phyloP scores from a whole-genome alignment of 345 rosid genomes.

The Cardamine chenopodiifolia region DNA sequence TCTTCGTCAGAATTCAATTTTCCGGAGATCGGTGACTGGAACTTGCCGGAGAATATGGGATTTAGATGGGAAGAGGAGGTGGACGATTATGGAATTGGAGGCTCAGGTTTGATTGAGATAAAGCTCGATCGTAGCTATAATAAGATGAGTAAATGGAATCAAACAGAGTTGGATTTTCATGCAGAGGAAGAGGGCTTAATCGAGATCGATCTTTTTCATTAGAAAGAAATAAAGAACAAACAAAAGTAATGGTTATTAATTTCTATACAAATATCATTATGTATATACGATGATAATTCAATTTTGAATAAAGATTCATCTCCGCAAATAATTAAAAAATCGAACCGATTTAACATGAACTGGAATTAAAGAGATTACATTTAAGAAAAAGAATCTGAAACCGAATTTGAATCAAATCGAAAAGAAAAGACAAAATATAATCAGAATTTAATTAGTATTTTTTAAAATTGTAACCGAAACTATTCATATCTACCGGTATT shows the following conservation, averaged over 20 bases:
- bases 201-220: slow-evolving; percentile 64
- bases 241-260: background rate
- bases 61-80: slow-evolving; percentile 67
- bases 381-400: background rate
- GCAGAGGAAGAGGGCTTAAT: slow-evolving; percentile 74
- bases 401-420: background rate
- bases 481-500: too few relatives aligned
- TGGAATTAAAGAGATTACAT: background rate
- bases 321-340: background rate
- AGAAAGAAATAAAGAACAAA: too few relatives aligned
- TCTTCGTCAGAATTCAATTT: slow-evolving; percentile 51
- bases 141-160: slow-evolving; percentile 5
- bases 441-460: too few relatives aligned
- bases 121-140: slow-evolving; percentile 39
- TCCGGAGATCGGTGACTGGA: slow-evolving; percentile 45
- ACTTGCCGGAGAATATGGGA: slow-evolving; percentile 41
- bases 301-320: background rate
- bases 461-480: too few relatives aligned
- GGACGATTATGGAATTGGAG: slow-evolving; percentile 36
- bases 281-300: background rate
- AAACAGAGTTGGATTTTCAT: slow-evolving; percentile 47
- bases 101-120: slow-evolving; percentile 65
- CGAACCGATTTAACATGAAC: background rate
- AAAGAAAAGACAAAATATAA: background rate
- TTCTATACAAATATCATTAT: background rate